Conservation (phyloP, 169 alveolate species). For the Plasmodium chabaudi region DNA sequence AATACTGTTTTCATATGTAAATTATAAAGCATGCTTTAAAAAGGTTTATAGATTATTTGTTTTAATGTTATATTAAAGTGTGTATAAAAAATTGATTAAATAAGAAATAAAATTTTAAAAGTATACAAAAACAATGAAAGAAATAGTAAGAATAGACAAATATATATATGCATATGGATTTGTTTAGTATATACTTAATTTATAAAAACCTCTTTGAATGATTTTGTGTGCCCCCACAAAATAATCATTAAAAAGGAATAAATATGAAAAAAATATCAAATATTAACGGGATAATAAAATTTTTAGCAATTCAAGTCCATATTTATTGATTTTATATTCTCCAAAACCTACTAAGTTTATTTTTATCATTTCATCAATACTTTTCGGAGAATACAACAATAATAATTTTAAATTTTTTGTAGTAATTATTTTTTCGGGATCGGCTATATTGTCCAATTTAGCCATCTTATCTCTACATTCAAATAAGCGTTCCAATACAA, state of each 20-base stretch:
- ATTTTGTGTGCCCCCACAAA: neutral
- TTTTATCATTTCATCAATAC: slow-evolving; percentile 50
- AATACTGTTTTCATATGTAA: too few relatives aligned
- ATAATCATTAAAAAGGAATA: neutral
- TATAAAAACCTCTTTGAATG: neutral
- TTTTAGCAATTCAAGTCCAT: slow-evolving; percentile 53
- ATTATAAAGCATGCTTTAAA: too few relatives aligned
- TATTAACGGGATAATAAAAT: slow-evolving; percentile 32
- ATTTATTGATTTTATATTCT: slow-evolving; percentile 60
- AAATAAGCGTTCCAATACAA: slow-evolving; percentile 15
- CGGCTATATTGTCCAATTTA: slow-evolving; percentile 38
- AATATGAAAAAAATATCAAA: neutral
- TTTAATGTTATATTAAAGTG: too few relatives aligned
- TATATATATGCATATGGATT: too few relatives aligned
- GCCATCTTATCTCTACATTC: slow-evolving; percentile 48
- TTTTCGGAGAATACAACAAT: slow-evolving; percentile 37
- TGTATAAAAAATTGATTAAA: too few relatives aligned
- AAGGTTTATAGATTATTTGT: too few relatives aligned
- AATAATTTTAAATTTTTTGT: slow-evolving; percentile 69
- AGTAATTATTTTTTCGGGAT: slow-evolving; percentile 74
- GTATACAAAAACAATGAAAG: too few relatives aligned
- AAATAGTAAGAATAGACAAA: too few relatives aligned
- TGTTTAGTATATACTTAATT: too few relatives aligned
- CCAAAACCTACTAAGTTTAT: slow-evolving; percentile 57
- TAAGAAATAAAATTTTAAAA: too few relatives aligned